These are phyloP conservation scores for Tuber borchii DNA, from an alignment of 495 filamentous ascomycete genomes.

Conservation along the genomic window DNA sequence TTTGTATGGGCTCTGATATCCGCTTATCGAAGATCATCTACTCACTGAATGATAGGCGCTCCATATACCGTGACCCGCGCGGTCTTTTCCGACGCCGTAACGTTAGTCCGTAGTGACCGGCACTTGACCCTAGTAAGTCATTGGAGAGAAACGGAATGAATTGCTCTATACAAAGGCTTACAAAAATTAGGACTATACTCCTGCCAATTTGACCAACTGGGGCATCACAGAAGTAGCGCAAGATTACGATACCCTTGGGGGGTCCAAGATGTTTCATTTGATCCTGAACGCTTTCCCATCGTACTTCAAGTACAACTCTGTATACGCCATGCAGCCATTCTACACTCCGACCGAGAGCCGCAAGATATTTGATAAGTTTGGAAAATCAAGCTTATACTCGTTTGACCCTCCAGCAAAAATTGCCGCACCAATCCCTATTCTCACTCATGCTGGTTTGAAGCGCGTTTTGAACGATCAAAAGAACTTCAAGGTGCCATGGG, in stretches of 20 bases:
- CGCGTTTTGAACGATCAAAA: conserved; percentile 49
- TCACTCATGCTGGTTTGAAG: conserved; percentile 49
- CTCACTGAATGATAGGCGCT: conserved; percentile 5
- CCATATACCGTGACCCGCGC: conserved; percentile 67
- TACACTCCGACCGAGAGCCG: conserved; percentile 53
- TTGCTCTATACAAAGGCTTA: neutral
- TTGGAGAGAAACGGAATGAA: neutral
- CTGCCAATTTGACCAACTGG: conserved; percentile 76
- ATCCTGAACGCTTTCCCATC: conserved; percentile 57
- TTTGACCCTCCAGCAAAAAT: conserved; percentile 47
- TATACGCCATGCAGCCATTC: conserved; percentile 46
- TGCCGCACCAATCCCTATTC: conserved; percentile 45
- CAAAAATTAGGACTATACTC: conserved; percentile 54
- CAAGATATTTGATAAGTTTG: conserved; percentile 49
- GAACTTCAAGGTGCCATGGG: conserved; percentile 55
- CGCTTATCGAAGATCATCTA: neutral
- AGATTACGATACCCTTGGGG: conserved; percentile 51
- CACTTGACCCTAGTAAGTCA: conserved; percentile 57
- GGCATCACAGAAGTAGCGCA: conserved; percentile 53
- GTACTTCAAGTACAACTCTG: conserved; percentile 50
- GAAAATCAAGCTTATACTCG: conserved; percentile 49
- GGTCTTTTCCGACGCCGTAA: conserved; percentile 75
- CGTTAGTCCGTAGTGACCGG: conserved; percentile 72
- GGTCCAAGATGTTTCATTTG: conserved; percentile 57
- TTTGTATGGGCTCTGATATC: conserved; percentile 14